Evolutionary conservation across 2,329 filamentous ascomycete genomes (phyloP), one percentile per base, ranked within the genome.

Genomic region (Phaeophleospora eucalypticola): DNA sequence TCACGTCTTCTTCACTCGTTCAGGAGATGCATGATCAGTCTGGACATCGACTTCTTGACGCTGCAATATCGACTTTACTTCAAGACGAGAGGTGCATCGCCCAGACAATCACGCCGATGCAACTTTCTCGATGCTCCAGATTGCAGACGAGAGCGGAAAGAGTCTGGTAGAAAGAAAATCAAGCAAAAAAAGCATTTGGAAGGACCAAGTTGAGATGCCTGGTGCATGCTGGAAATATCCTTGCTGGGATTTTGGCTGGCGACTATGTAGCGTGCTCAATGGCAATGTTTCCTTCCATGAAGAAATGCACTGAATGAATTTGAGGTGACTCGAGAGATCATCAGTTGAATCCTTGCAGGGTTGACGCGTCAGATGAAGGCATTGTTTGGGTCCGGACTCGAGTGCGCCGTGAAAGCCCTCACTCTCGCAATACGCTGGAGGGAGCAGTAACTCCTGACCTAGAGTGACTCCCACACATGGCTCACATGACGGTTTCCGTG

Each of bases 21-120:
- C 51, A 59, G 53, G 52, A 57, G 56, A 41, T 56, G 58, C 60
- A 42, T 7, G 58, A 61, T 61, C 59, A 63, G 60, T 60, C 58
- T 48, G 43, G 53, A 52, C 20, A 41, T 40, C 18, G 46, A n/a
- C 37, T 36, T 46, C 29, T 29, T 34, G 20, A 19, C 33, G 14
- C 21, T 15, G 15, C n/a, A 18, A n/a, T 42, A 19, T n/a, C n/a
- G n/a, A n/a, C n/a, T n/a, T n/a, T n/a, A n/a, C n/a, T n/a, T n/a
- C n/a, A n/a, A n/a, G n/a, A n/a, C n/a, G n/a, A n/a, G n/a, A n/a
- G n/a, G n/a, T n/a, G n/a, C n/a, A n/a, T n/a, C n/a, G n/a, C n/a
- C n/a, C n/a, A 38, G 29, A 8, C 15, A 15, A 43, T 19, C 15
- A 16, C 35, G 17, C n/a, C 15, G 14, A 10, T 12, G 40, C 15